phyloP scores from a whole-genome alignment of 352 stramenopile genomes.

The Globisporangium nodosum region DNA sequence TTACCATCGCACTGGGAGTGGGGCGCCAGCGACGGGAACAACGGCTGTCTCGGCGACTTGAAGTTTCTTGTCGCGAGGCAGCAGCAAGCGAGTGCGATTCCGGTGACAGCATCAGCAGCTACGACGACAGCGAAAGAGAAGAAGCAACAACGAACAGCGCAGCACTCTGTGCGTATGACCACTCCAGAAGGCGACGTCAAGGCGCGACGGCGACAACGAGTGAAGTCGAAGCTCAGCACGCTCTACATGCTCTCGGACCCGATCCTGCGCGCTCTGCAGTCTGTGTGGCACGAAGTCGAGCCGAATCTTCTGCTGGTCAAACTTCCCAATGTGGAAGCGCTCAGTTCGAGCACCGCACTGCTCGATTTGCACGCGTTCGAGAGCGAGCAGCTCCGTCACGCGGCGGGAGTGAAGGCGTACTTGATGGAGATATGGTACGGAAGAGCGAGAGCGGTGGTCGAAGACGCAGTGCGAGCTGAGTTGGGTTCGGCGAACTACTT shows the following conservation, averaged over 20 bases:
- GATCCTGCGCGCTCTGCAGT: constrained; percentile 46
- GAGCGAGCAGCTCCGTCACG: constrained; percentile 40
- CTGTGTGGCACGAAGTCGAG: constrained; percentile 58
- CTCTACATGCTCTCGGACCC: constrained; percentile 46
- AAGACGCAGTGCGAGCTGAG: constrained; percentile 24
- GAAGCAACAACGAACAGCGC: background rate
- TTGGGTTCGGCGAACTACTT: constrained; percentile 21
- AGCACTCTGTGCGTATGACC: background rate
- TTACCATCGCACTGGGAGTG: constrained; percentile 63
- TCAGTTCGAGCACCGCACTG: constrained; percentile 19
- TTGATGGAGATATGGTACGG: constrained; percentile 66
- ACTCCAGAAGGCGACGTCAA: constrained; percentile 13
- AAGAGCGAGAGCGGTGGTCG: constrained; percentile 37
- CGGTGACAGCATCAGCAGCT: background rate
- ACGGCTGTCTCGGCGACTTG: constrained; percentile 48
- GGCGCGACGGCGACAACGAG: constrained; percentile 24
- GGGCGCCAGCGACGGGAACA: constrained; percentile 42
- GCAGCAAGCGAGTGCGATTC: background rate
- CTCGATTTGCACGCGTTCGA: constrained; percentile 55
- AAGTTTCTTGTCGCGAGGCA: constrained; percentile 24
- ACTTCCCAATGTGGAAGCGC: constrained; percentile 24
- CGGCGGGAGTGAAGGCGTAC: constrained; percentile 26
- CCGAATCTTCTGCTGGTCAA: constrained; percentile 36
- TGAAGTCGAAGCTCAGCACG: constrained; percentile 32
- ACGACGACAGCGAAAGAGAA: background rate